Evolutionary conservation across 2,329 filamentous ascomycete species (phyloP), one percentile per base, ranked within the genome.

Genomic region (Trichoderma arundinaceum): DNA sequence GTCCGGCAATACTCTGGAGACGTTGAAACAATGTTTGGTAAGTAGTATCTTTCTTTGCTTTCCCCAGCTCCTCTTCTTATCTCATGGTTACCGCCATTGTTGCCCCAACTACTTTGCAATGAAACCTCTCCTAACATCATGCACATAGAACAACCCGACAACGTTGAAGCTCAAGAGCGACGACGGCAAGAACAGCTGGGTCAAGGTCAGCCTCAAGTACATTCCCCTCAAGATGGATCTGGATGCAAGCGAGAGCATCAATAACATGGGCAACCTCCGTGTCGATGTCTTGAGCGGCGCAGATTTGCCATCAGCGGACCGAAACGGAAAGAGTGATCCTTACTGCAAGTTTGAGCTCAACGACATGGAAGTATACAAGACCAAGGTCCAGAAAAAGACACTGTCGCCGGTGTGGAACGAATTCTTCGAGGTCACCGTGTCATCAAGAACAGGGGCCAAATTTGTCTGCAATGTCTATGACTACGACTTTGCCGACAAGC

Each of bases 401-500:
- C 85, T 99, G 3, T 89, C 95, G 71, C 95, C 95, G 0, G 86
- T 88, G 0, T 99, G 96, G 96, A 98, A 98, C 74, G 95, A 99
- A 75, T 94, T 88, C 77, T 99, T 99, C 73, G 94, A 97, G 77
- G 84, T 92, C 0, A 83, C 88, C 1, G 82, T 99, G 60, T 88
- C 92, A 17, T 96, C 93, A 13, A 86, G 95, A 66, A 97, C 93
- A 15, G 92, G 85, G 0, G 91, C 94, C 43, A 87, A 95, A 32
- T 95, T 99, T 78, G 84, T 84, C 38, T 88, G 92, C 73, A 91
- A 92, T 64, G 89, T 98, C 2, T 96, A 90, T 76, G 95, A 99
- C 75, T 99, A 94, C 87, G 95, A 99, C 77, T 96, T 98, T 81
- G 94, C 92, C 54, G 93, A 96, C 77, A 94, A 94, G 78, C 92